Conservation (phyloP, 2,329 filamentous ascomycete genomes). For the Sclerotinia subarctica region DNA sequence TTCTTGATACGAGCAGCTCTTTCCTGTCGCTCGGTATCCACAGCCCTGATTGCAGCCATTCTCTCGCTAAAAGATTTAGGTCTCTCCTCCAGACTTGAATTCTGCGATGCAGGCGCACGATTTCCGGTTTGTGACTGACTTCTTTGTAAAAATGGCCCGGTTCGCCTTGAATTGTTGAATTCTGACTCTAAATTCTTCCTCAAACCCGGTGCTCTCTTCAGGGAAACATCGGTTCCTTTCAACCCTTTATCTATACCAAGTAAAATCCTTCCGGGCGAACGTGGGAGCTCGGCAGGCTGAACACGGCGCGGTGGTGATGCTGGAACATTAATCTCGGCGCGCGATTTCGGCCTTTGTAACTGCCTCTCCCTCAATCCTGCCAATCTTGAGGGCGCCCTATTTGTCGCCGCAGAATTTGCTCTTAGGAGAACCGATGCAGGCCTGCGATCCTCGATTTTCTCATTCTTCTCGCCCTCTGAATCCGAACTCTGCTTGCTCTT, state of each 20-base stretch:
- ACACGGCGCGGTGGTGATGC: constrained; percentile 65
- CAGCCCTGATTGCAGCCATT: constrained; percentile 65
- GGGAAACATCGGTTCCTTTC: constrained; percentile 74
- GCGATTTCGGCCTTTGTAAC: constrained; percentile 36
- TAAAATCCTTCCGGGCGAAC: constrained; percentile 74
- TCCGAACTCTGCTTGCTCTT: constrained; percentile 43
- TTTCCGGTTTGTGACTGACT: constrained; percentile 38
- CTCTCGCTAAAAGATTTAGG: constrained; percentile 74
- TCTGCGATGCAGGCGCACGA: constrained; percentile 27
- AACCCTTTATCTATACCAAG: constrained; percentile 89
- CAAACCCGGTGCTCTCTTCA: constrained; percentile 66
- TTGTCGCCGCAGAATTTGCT: constrained; percentile 32
- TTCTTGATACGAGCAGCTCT: constrained; percentile 52
- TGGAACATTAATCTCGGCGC: constrained; percentile 65
- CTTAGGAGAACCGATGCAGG: constrained; percentile 25
- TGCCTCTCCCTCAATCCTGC: constrained; percentile 23
- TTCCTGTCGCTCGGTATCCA: constrained; percentile 52
- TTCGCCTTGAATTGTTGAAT: constrained; percentile 34
- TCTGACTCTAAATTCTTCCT: constrained; percentile 39
- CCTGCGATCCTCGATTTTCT: constrained; percentile 17
- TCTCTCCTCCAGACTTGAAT: constrained; percentile 42
- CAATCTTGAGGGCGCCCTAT: constrained; percentile 32
- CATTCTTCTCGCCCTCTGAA: constrained; percentile 29
- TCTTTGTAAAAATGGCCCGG: constrained; percentile 46
- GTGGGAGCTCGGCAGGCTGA: constrained; percentile 51